Conservation (phyloP, 2,329 filamentous ascomycete genomes). For the Verticillium isaacii region DNA sequence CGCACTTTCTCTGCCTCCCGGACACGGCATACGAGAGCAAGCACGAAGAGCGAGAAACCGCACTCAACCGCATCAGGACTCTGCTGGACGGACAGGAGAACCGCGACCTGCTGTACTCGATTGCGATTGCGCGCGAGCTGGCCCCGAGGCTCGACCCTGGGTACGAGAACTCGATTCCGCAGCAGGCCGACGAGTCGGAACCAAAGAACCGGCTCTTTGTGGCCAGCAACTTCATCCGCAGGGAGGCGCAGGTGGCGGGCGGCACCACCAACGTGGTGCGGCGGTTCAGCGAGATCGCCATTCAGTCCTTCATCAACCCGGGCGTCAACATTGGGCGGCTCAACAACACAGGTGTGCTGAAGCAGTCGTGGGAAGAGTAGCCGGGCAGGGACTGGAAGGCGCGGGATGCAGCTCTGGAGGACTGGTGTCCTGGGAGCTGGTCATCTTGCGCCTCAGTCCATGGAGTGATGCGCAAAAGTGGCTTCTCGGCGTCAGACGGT, state of each 20-base stretch:
- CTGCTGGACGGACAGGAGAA: slow-evolving; percentile 79
- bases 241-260: slow-evolving; percentile 57
- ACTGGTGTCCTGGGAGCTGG: too few relatives aligned
- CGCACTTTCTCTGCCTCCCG: slow-evolving; percentile 51
- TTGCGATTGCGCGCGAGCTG: slow-evolving; percentile 73
- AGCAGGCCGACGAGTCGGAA: slow-evolving; percentile 62
- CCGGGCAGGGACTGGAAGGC: background rate
- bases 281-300: slow-evolving; percentile 63
- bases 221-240: slow-evolving; percentile 64
- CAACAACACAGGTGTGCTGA: slow-evolving; percentile 5
- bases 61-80: slow-evolving; percentile 60
- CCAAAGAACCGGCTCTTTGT: slow-evolving; percentile 63
- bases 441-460: background rate
- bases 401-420: too few relatives aligned
- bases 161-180: slow-evolving; percentile 50
- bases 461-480: background rate
- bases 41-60: slow-evolving; percentile 63
- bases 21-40: slow-evolving; percentile 40
- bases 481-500: background rate
- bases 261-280: slow-evolving; percentile 72
- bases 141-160: slow-evolving; percentile 60
- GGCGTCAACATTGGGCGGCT: slow-evolving; percentile 38
- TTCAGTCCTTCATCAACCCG: slow-evolving; percentile 52
- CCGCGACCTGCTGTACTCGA: slow-evolving; percentile 84
- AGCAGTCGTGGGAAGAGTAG: slow-evolving; percentile 2